Evolutionary conservation across 2,329 filamentous ascomycete species (phyloP).

Genomic region (Teratosphaeria epicoccoides): DNA sequence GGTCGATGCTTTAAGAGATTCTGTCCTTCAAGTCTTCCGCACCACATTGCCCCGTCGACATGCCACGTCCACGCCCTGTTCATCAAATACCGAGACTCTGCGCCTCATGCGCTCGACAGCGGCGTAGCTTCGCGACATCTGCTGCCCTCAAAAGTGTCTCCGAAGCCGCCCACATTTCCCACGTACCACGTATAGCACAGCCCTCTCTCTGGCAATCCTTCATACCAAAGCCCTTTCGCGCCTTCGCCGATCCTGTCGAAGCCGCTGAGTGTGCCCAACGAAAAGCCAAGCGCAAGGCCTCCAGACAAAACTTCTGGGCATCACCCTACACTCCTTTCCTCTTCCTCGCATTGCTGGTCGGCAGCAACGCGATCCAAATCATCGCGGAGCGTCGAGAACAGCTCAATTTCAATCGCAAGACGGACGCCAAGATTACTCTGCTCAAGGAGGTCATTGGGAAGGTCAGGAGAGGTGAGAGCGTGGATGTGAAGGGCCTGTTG

Average conservation of each 20-base stretch:
- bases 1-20: no score
- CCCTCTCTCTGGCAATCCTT: conserved; percentile 28
- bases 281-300: conserved; percentile 3
- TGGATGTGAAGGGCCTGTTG: conserved; percentile 73
- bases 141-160: conserved; percentile 2
- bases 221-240: conserved; percentile 24
- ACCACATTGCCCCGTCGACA: background rate
- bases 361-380: conserved; percentile 91
- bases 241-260: conserved; percentile 10
- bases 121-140: conserved; percentile 2
- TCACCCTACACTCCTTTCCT: conserved; percentile 56
- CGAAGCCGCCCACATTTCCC: conserved; percentile 9
- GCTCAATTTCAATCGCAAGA: conserved; percentile 59
- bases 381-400: conserved; percentile 70
- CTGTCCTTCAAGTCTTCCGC: no score
- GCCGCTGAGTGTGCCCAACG: conserved; percentile 6
- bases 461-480: conserved; percentile 60
- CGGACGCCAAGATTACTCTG: conserved; percentile 66
- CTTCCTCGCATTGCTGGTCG: conserved; percentile 62
- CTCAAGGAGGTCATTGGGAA: conserved; percentile 65
- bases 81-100: conserved; percentile 5
- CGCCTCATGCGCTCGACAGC: conserved; percentile 4
- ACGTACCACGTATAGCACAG: conserved; percentile 24
- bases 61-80: conserved; percentile 8
- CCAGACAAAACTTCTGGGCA: conserved; percentile 9